These are phyloP conservation scores for Hanseniaspora sp. DNA, from an alignment of 1,139 yeast genomes.

Conservation along the genomic window DNA sequence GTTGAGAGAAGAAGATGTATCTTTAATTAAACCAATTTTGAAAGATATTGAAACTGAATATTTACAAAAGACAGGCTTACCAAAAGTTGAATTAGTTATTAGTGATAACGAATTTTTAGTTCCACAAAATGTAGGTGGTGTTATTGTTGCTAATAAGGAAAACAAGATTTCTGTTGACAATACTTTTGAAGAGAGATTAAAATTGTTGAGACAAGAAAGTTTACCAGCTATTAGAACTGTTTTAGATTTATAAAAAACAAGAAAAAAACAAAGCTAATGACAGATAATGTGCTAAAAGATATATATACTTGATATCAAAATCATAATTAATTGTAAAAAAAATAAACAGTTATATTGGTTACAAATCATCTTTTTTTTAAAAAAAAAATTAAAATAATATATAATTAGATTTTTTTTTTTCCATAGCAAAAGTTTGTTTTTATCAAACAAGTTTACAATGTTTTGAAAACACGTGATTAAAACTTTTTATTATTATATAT, in stretches of 20 bases:
- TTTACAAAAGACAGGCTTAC: constrained; percentile 45
- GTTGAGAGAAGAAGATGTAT: constrained; percentile 61
- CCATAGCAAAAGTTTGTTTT: no score
- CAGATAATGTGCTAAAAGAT: not conserved
- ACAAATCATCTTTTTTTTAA: not conserved
- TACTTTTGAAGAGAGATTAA: constrained; percentile 88
- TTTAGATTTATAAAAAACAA: constrained; percentile 1
- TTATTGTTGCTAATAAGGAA: constrained; percentile 50
- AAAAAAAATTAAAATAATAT: not conserved
- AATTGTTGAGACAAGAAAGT: constrained; percentile 68
- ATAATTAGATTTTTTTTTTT: no score
- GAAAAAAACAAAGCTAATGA: not conserved
- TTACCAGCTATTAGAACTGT: constrained; percentile 78
- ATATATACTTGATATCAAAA: not conserved
- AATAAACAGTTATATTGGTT: not conserved
- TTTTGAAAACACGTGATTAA: no score
- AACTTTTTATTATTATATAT: no score
- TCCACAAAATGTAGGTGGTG: constrained; percentile 75
- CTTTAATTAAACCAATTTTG: constrained; percentile 39
- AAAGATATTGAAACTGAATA: constrained; percentile 54
- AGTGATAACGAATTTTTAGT: constrained; percentile 45
- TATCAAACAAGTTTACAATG: no score
- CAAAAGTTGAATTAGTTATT: constrained; percentile 39
- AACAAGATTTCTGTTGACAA: constrained; percentile 86
- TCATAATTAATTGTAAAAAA: not conserved